Evolutionary conservation across 208 protist genomes (phyloP), one percentile per base, ranked within the genome.

Genomic region (Crithidia sp.): DNA sequence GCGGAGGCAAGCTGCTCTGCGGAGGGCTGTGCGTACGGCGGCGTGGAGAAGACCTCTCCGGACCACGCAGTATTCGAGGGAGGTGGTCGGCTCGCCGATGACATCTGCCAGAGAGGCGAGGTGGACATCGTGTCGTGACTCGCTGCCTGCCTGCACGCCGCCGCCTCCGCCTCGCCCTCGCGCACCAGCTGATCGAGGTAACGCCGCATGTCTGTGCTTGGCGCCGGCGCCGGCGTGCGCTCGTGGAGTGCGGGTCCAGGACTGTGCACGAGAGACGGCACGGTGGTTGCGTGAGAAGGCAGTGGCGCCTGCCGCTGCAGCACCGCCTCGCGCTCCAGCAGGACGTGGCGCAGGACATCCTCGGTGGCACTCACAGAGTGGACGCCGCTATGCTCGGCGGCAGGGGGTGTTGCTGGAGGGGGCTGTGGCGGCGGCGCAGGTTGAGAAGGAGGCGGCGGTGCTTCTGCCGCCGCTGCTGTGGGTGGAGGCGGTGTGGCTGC

Each of bases 141-240:
- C 39, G 64, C 64, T 12, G 64, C 64, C 19, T 47, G 49, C n/a
- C 64, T 9, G 52, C 64, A 69, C 37, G 64, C 64, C n/a, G 67
- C 74, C 41, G 72, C 76, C 16, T 69, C 71, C 36, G 67, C 65
- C 54, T 84, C 72, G 0, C 78, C 82, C 39, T 88, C 76, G 13
- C 49, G 57, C 60, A 77, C 74, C 14, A 88, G 67, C 2, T 39
- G 60, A 28, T 85, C 79, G 0, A 88, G 71, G 44, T 87, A 82
- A 0, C 57, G 19, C 39, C 72, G 74, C 39, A 84, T 45, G 39
- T 77, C 71, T 4, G 62, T 43, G 40, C 67, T 43, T 5, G 8
- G 14, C 50, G n/a, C 47, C 59, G 50, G n/a, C 45, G n/a, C 55
- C 40, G 17, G 7, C 2, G 12, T 14, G 2, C 37, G 63, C 28